phyloP scores from a whole-genome alignment of 805 yeast genomes.

The Pichia manshurica region DNA sequence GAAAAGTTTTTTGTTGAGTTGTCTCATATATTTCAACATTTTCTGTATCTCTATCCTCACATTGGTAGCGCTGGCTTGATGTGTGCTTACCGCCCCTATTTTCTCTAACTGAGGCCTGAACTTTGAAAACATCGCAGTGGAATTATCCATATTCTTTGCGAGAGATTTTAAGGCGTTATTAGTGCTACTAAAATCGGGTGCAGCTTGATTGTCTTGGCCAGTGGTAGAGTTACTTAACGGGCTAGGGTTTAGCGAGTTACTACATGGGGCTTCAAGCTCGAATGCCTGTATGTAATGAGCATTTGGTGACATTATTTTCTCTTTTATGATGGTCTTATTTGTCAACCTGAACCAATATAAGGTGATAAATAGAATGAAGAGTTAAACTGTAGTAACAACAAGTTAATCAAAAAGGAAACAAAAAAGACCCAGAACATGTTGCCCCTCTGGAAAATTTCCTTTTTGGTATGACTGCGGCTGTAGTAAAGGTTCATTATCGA shows the following conservation, averaged over 20 bases:
- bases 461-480: neutral
- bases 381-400: neutral
- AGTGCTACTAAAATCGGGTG: neutral
- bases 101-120: conserved; percentile 12
- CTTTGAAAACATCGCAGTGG: neutral
- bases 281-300: neutral
- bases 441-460: conserved; percentile 5
- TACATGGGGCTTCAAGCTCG: neutral
- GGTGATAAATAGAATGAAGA: too few relatives aligned
- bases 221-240: conserved; percentile 1
- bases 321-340: too few relatives aligned
- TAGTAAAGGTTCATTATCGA: too few relatives aligned
- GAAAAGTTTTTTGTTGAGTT: neutral
- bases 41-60: conserved; percentile 9
- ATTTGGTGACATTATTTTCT: neutral
- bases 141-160: neutral
- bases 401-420: neutral
- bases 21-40: conserved; percentile 4
- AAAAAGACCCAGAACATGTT: conserved; percentile 5
- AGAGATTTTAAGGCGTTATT: neutral
- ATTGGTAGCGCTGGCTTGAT: conserved; percentile 9
- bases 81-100: conserved; percentile 12
- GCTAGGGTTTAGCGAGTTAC: conserved; percentile 3
- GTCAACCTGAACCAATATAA: too few relatives aligned
- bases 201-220: neutral